Evolutionary conservation across 2,329 filamentous ascomycete species (phyloP), one percentile per base, ranked within the genome.

Genomic region (Chaetoscypha palmicola): DNA sequence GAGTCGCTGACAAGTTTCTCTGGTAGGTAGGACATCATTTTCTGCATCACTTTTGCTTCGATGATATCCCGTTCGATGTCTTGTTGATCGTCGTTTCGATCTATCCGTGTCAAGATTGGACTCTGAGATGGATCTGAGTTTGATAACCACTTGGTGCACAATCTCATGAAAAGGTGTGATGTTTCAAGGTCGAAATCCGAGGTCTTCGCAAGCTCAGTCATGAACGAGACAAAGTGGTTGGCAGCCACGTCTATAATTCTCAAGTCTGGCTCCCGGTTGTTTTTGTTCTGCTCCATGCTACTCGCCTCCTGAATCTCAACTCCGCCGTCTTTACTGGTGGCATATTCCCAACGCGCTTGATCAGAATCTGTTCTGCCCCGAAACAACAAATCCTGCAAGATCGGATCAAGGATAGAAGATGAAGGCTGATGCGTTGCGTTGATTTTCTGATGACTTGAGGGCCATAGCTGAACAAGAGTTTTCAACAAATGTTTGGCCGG

Each of bases 1-100:
- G 83, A 81, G 45, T 79, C 74, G 23, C 71, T 72, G 22, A 83
- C 73, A 10, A 88, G 69, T 49, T 76, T 79, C 17, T 81, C 74
- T 1, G 79, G 73, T 35, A 81, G 73, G 35, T 68, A 71, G 19
- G 76, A 73, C 62, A 86, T 77, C 63, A 88, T 71, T 24, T 72
- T 73, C 55, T 85, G 79, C 5, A 86, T 68, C 1, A 86, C 63
- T 38, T 78, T 78, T 4, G 79, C 69, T 49, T 83, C 71, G 4
- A 73, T 62, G 1, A 88, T 64, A 3, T 70, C 67, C 3, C 58
- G 58, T 2, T 77, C 46, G 0, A 74, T 66, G 35, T 76, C 69
- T 1, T 60, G 54, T 1, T 55, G 42, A 3, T 63, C 53, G 1
- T 66, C 59, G 16, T 63, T 54, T 8, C 58, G 46, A 4, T 59